Evolutionary conservation across 345 rosid genomes (phyloP), one percentile per base, ranked within the genome.

Genomic region (Pistacia atlantica): DNA sequence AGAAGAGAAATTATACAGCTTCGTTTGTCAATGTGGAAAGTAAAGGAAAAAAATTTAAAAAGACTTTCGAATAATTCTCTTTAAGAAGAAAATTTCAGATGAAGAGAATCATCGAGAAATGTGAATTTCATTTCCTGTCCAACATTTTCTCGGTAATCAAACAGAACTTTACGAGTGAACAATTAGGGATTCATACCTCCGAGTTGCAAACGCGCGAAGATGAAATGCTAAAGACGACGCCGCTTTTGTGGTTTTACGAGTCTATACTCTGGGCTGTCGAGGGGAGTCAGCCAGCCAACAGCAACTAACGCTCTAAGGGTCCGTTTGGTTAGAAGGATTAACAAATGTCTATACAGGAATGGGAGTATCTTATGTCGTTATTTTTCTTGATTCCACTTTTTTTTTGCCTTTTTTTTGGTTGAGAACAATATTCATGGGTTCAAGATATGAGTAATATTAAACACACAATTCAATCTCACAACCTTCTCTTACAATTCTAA

Each of bases 101-200:
- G 72, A 11, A 10, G 65, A 13, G 72, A 67, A 28, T 54, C 72
- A 48, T 37, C 25, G 7, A 25, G 42, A 65, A 38, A 37, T 55
- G 1, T 10, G 11, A 14, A 60, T 14, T 33, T 45, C 28, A 17
- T 60, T 37, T 51, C 33, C 25, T 61, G 63, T 65, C 65, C 75
- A 16, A 38, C 22, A 61, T 61, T 68, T 65, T 79, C 49, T 33
- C 69, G 12, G 75, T 45, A 68, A 69, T 33, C 62, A 54, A 61
- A 74, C 59, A 25, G 65, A 51, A 69, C 22, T 14, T 54, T 16
- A 11, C 25, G 1, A 52, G 65, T 25, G 4, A 57, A 38, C 31
- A 61, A 48, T 33, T 42, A 65, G 13, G 68, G 4, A 37, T 65
- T 11, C 64, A 3, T 57, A 71, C 65, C 74, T 71, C 6, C n/a